phyloP scores from a whole-genome alignment of 176 grass and related monocot genomes.

The Eleusine indica region DNA sequence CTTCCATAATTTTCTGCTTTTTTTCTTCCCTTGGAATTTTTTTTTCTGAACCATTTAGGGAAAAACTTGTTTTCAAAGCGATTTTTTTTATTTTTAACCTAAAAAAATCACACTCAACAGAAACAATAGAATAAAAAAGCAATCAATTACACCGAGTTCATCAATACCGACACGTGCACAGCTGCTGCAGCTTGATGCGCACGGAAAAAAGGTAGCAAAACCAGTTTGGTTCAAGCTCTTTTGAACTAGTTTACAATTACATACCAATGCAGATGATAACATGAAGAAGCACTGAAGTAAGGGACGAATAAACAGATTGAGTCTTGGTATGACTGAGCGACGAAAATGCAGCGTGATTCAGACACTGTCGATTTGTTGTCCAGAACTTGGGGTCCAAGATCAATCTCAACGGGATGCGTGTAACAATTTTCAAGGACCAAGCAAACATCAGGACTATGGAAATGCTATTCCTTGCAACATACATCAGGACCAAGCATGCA shows the following conservation, averaged over 20 bases:
- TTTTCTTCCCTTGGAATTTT: background rate
- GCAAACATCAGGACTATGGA: background rate
- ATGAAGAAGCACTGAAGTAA: background rate
- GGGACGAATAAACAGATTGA: background rate
- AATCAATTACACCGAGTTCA: background rate
- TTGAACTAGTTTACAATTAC: background rate
- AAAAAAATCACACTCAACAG: background rate
- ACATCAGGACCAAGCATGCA: background rate
- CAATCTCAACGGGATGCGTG: background rate
- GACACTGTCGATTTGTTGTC: background rate
- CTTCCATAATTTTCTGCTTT: background rate
- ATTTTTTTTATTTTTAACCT: background rate
- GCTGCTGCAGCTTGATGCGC: background rate
- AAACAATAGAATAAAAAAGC: background rate
- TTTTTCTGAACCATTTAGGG: background rate
- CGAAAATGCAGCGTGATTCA: background rate
- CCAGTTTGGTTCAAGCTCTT: background rate
- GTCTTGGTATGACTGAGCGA: background rate
- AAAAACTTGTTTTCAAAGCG: background rate
- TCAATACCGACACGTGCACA: background rate
- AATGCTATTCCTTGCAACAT: conserved; percentile 2
- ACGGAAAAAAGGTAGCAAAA: background rate
- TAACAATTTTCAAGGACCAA: background rate
- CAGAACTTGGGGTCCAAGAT: background rate
- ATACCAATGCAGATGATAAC: background rate